Percentiles rank a stretch among this genome's conserved stretches.
Evolutionary conservation across 495 filamentous ascomycete genomes (phyloP).

Genomic region (Neurospora sp.): DNA sequence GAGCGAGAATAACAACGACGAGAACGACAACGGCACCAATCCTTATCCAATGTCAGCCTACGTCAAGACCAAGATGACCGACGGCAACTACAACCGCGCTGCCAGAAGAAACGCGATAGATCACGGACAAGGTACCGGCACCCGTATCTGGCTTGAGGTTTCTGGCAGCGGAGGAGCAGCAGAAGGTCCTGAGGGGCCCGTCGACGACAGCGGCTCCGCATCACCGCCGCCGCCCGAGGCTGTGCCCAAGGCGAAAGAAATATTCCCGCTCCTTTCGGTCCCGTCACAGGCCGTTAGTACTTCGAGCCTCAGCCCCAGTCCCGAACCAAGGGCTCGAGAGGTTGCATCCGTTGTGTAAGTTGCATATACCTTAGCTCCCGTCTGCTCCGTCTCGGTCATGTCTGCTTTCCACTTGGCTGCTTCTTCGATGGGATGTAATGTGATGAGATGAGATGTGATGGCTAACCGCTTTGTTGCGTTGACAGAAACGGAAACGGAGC

Average conservation of each 20-base stretch:
- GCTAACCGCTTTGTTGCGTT: background rate
- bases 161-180: background rate
- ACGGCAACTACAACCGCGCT: background rate
- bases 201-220: background rate
- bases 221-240: background rate
- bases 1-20: background rate
- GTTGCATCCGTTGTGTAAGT: background rate
- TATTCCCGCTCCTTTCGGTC: background rate
- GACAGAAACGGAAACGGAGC: background rate
- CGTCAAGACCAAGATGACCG: background rate
- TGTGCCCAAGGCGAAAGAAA: background rate
- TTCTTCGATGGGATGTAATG: background rate
- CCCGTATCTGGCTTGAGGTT: background rate
- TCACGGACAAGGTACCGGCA: background rate
- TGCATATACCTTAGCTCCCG: background rate
- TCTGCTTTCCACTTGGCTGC: background rate
- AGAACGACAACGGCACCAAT: background rate
- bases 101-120: background rate
- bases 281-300: background rate
- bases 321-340: background rate
- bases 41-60: background rate
- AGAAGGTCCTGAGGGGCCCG: background rate
- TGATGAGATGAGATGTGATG: background rate
- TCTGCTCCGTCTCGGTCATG: background rate
- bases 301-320: background rate